phyloP scores from a whole-genome alignment of 176 grass and related monocot genomes.

The Oryza nivara region DNA sequence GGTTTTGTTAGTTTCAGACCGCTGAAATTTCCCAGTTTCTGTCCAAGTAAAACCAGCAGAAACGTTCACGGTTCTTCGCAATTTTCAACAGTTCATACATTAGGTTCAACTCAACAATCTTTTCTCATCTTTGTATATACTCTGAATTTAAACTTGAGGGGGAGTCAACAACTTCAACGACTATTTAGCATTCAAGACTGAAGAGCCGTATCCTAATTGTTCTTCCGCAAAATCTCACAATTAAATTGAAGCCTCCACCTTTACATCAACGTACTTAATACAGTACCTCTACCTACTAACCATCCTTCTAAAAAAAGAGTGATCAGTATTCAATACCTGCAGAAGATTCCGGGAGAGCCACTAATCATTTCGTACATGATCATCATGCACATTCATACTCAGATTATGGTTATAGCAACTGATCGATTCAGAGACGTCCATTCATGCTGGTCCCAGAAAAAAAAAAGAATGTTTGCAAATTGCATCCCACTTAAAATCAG shows the following conservation, averaged over 20 bases:
- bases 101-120: not conserved
- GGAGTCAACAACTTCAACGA: constrained; percentile 29
- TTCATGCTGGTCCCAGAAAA: not conserved
- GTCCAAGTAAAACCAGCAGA: not conserved
- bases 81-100: not conserved
- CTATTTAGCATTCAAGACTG: not conserved
- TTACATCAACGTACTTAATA: not conserved
- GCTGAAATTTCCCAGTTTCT: not conserved
- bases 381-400: not conserved
- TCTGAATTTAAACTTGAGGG: not conserved
- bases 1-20: not conserved
- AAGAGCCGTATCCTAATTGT: not conserved
- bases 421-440: constrained; percentile 12
- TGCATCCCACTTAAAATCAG: constrained; percentile 18
- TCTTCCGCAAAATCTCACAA: not conserved
- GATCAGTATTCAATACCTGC: not conserved
- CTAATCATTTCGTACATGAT: constrained; percentile 9
- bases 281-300: constrained; percentile 3
- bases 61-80: not conserved
- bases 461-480: not conserved
- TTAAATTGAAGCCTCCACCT: not conserved
- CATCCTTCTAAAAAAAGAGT: constrained; percentile 4
- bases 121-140: not conserved
- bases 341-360: not conserved
- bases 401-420: not conserved